A percentile compares a stretch with the other conserved stretches of the same genome.
These are phyloP conservation scores for Phytophthora capsici DNA, from an alignment of 352 stramenopile species.

Conservation along the genomic window DNA sequence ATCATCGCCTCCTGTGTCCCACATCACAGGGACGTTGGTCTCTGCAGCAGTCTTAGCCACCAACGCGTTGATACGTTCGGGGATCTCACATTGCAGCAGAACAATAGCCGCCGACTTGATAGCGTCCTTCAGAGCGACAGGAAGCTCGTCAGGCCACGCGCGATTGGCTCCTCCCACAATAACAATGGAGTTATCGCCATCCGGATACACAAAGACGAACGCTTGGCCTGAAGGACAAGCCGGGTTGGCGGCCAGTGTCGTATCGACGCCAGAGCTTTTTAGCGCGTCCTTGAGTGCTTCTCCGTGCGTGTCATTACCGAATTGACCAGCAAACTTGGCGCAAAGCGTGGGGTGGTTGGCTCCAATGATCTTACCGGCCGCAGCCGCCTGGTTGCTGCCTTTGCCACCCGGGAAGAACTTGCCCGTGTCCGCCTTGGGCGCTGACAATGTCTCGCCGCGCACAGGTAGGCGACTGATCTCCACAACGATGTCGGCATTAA, in stretches of 20 bases:
- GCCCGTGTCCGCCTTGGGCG: slow-evolving; percentile 61
- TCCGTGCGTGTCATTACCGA: slow-evolving; percentile 75
- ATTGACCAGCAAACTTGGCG: slow-evolving; percentile 70
- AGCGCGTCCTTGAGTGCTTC: slow-evolving; percentile 53
- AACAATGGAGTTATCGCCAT: slow-evolving; percentile 87
- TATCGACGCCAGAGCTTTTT: slow-evolving; percentile 41
- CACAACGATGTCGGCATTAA: slow-evolving; percentile 86
- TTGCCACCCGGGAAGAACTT: slow-evolving; percentile 79
- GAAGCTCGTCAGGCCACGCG: slow-evolving; percentile 58
- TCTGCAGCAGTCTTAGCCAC: slow-evolving; percentile 58
- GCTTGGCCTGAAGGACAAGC: slow-evolving; percentile 72
- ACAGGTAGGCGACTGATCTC: slow-evolving; percentile 71
- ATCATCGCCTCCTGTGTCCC: slow-evolving; percentile 81
- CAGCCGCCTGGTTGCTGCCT: slow-evolving; percentile 81
- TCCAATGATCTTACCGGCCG: slow-evolving; percentile 53
- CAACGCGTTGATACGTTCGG: slow-evolving; percentile 54
- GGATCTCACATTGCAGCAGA: slow-evolving; percentile 80
- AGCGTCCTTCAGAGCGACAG: slow-evolving; percentile 39
- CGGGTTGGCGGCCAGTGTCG: slow-evolving; percentile 43
- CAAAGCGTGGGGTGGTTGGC: slow-evolving; percentile 28
- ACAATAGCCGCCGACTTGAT: slow-evolving; percentile 67
- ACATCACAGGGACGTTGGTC: slow-evolving; percentile 69
- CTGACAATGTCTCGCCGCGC: slow-evolving; percentile 71
- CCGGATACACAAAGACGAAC: slow-evolving; percentile 84
- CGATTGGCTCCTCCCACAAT: slow-evolving; percentile 82